Percentiles rank a stretch among this genome's conserved stretches.
These are phyloP conservation scores for Ligustrum vulgare DNA, from an alignment of 257 asterid genomes.

Conservation along the genomic window DNA sequence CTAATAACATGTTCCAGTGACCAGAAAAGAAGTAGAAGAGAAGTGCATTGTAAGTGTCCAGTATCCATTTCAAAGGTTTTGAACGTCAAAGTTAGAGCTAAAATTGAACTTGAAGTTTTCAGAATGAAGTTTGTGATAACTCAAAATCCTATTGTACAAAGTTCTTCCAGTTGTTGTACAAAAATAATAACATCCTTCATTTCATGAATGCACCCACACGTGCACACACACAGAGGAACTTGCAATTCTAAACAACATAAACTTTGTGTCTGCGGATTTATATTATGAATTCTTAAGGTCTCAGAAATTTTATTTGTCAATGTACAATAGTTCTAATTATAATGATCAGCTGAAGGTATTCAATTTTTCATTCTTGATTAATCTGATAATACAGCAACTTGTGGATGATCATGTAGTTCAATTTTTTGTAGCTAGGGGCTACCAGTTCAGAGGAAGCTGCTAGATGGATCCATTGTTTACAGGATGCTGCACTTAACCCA, in stretches of 20 bases:
- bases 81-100: not conserved
- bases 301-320: too few relatives aligned
- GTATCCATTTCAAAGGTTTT: not conserved
- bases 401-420: slow-evolving; percentile 17
- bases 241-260: too few relatives aligned
- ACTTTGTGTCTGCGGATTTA: too few relatives aligned
- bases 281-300: too few relatives aligned
- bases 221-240: too few relatives aligned
- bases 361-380: slow-evolving; percentile 6
- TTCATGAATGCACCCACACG: too few relatives aligned
- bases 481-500: too few relatives aligned
- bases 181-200: too few relatives aligned
- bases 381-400: not conserved
- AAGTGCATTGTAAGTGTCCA: not conserved
- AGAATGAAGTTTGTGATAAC: not conserved
- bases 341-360: slow-evolving; percentile 83
- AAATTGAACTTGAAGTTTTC: too few relatives aligned
- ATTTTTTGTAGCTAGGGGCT: slow-evolving; percentile 64
- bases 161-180: too few relatives aligned
- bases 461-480: slow-evolving; percentile 66
- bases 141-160: too few relatives aligned
- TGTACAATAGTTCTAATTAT: slow-evolving; percentile 22
- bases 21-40: not conserved
- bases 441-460: slow-evolving; percentile 88
- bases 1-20: not conserved